A percentile compares a stretch with the other conserved stretches of the same genome.
Evolutionary conservation across 768 basidiomycete species (phyloP).

Genomic region (Saitozyma sp.): DNA sequence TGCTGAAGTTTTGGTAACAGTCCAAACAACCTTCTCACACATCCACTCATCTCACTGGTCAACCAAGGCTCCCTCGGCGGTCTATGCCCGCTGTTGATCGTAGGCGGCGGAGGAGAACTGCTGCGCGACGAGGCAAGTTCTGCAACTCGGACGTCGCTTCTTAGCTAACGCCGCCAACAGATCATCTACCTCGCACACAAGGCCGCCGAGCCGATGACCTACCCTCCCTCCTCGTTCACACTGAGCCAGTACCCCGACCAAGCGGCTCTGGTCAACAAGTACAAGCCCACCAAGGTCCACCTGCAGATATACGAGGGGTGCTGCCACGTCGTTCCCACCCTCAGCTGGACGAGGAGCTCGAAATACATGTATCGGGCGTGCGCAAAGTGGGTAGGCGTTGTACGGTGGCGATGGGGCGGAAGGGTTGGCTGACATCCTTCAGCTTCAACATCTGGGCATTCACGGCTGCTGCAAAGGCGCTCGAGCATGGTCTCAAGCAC

Average conservation of each 20-base stretch:
- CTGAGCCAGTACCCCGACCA: slow-evolving; percentile 42
- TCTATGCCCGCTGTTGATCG: slow-evolving; percentile 48
- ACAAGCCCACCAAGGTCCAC: slow-evolving; percentile 49
- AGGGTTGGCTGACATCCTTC: slow-evolving; percentile 10
- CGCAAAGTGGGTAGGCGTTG: slow-evolving; percentile 39
- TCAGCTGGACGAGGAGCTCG: slow-evolving; percentile 40
- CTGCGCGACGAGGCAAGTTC: slow-evolving; percentile 38
- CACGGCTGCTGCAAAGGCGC: slow-evolving; percentile 41
- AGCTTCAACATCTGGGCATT: slow-evolving; percentile 51
- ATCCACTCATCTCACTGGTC: slow-evolving; percentile 49
- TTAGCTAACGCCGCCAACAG: background rate
- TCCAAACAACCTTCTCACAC: slow-evolving; percentile 45
- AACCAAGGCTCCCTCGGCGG: slow-evolving; percentile 49
- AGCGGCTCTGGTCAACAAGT: slow-evolving; percentile 35
- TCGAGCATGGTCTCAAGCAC: slow-evolving; percentile 17
- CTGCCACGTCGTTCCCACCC: slow-evolving; percentile 44
- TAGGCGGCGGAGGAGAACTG: slow-evolving; percentile 42
- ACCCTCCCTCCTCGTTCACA: slow-evolving; percentile 30
- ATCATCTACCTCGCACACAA: slow-evolving; percentile 49
- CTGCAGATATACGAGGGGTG: slow-evolving; percentile 50
- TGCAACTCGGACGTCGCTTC: background rate
- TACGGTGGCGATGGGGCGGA: too few relatives aligned
- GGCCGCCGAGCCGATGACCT: slow-evolving; percentile 41
- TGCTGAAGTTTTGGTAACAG: slow-evolving; percentile 7
- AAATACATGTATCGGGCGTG: slow-evolving; percentile 47